These are phyloP conservation scores for Solanum ossicruentum DNA, from an alignment of 257 asterid species.

Conservation along the genomic window DNA sequence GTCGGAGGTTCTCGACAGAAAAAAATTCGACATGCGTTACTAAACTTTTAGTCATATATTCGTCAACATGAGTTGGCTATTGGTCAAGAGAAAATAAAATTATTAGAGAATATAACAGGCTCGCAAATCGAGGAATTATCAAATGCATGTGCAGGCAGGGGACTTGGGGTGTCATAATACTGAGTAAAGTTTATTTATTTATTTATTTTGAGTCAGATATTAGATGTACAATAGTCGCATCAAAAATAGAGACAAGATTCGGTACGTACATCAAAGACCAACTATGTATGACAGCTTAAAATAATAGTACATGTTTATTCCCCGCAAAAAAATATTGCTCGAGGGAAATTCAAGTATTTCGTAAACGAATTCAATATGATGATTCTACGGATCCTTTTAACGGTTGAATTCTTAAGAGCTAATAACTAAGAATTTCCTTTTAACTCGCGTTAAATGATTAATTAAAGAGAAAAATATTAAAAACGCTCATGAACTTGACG, in stretches of 20 bases:
- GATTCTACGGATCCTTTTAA: too few species aligned
- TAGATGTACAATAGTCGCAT: background rate
- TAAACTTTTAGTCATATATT: background rate
- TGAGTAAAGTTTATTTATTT: background rate
- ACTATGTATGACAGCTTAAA: background rate
- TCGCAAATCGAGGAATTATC: background rate
- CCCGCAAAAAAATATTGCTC: too few species aligned
- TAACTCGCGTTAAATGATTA: too few species aligned
- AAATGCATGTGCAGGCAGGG: background rate
- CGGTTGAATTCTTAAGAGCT: too few species aligned
- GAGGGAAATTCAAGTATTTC: too few species aligned
- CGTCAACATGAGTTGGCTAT: background rate
- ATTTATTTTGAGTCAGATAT: background rate
- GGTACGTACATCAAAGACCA: background rate
- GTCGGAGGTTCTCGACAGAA: background rate
- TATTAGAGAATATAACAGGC: background rate
- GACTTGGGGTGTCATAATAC: background rate
- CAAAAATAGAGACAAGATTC: background rate
- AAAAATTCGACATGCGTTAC: background rate
- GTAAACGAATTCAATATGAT: too few species aligned
- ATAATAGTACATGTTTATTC: background rate
- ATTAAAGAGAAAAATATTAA: too few species aligned
- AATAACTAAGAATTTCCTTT: too few species aligned
- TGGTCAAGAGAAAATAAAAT: background rate
- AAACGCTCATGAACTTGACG: too few species aligned